A percentile compares a stretch with the other conserved stretches of the same genome.
phyloP scores from a whole-genome alignment of 345 rosid genomes.

The Hevea brasiliensis region DNA sequence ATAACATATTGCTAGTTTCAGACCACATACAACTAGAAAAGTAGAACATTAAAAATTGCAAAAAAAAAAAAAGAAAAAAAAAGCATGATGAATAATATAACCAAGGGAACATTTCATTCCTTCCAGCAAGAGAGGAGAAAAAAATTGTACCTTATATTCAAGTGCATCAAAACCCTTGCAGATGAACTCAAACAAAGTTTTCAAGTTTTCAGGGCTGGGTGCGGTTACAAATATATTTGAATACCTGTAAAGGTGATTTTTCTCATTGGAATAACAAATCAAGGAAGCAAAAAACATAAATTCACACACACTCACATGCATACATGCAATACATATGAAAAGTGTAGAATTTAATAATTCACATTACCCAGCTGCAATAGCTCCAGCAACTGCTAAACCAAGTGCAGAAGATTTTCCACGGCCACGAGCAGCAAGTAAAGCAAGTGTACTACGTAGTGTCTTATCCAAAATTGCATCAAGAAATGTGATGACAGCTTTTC shows the following conservation, averaged over 20 bases:
- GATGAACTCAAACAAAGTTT: conserved; percentile 81
- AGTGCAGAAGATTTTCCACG: conserved; percentile 99
- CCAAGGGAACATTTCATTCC: background rate
- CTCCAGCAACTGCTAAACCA: conserved; percentile 87
- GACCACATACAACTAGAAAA: background rate
- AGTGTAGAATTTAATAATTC: background rate
- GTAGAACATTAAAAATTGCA: background rate
- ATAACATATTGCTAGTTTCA: background rate
- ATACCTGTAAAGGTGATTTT: conserved; percentile 51
- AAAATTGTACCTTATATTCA: conserved; percentile 71
- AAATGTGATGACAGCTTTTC: conserved; percentile 82
- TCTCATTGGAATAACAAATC: conserved; percentile 22
- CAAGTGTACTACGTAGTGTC: conserved; percentile 76
- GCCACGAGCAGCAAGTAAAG: conserved; percentile 95
- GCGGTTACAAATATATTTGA: conserved; percentile 91
- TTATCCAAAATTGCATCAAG: conserved; percentile 92
- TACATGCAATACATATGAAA: background rate
- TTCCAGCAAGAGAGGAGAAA: conserved; percentile 7
- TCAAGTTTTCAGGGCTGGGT: conserved; percentile 93
- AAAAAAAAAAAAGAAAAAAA: too few species aligned
- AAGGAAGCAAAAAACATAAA: background rate
- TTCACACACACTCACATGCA: background rate
- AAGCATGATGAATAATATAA: background rate
- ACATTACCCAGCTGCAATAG: conserved; percentile 87
- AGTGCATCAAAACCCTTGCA: conserved; percentile 82